Conservation (phyloP, 1,284 basidiomycete genomes). For the Ceratobasidium papillatum region DNA sequence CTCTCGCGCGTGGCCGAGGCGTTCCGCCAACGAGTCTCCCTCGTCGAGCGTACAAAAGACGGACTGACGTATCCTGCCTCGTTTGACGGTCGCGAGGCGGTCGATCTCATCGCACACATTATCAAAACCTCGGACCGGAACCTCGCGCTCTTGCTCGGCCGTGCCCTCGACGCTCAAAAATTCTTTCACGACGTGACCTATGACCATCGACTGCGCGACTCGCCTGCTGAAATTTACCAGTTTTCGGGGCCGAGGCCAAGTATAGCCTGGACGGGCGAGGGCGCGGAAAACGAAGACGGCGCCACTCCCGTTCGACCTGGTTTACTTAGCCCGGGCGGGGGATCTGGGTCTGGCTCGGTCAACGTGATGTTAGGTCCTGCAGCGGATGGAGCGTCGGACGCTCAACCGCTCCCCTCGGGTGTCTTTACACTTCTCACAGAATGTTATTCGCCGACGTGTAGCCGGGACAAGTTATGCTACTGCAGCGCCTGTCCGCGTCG, state of each 20-base stretch:
- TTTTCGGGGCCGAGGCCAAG: slow-evolving; percentile 68
- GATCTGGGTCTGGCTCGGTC: slow-evolving; percentile 56
- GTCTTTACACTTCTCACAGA: slow-evolving; percentile 97
- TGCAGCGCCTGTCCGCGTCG: slow-evolving; percentile 95
- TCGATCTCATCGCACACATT: slow-evolving; percentile 95
- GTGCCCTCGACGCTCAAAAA: slow-evolving; percentile 97
- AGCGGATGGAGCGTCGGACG: slow-evolving; percentile 63
- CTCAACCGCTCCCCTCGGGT: slow-evolving; percentile 91
- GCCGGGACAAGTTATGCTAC: slow-evolving; percentile 92
- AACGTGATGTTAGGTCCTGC: not conserved
- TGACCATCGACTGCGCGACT: slow-evolving; percentile 94
- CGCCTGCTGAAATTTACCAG: slow-evolving; percentile 90
- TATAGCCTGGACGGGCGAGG: slow-evolving; percentile 24
- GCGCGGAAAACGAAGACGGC: slow-evolving; percentile 51
- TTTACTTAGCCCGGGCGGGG: slow-evolving; percentile 51
- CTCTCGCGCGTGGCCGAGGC: slow-evolving; percentile 94
- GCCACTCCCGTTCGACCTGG: slow-evolving; percentile 41
- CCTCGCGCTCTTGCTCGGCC: slow-evolving; percentile 90
- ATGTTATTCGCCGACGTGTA: slow-evolving; percentile 98
- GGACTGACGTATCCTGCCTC: slow-evolving; percentile 95
- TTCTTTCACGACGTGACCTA: slow-evolving; percentile 99
- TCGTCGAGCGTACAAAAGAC: slow-evolving; percentile 88
- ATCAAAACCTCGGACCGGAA: slow-evolving; percentile 99
- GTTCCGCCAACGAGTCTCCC: slow-evolving; percentile 82
- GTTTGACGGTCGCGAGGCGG: slow-evolving; percentile 96